Evolutionary conservation across 768 basidiomycete species (phyloP), one percentile per base, ranked within the genome.

Genomic region (Mycena rosella): DNA sequence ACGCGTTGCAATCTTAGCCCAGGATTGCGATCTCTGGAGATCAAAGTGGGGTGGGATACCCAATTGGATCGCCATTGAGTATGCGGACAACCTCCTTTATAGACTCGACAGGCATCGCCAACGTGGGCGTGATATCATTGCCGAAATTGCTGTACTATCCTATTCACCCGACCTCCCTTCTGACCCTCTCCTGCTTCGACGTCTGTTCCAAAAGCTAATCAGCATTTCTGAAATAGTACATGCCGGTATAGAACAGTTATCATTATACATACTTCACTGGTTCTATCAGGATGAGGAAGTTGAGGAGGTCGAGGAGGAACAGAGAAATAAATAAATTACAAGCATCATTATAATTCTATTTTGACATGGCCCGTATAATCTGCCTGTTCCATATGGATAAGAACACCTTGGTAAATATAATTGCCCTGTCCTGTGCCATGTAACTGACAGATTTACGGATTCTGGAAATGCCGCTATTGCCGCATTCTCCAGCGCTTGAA

Each of bases 371-470:
- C 49, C 26, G 15, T 18, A 62, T 44, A 13, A 38, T 29, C 51
- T 62, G 62, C 42, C 62, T 24, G 32, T 65, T 65, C 71, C 69
- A 73, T 3, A 68, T 60, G 11, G 64, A 69, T 0, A 74, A 5
- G 40, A 74, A 78, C 5, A 74, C 72, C 54, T 71, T 76, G 0
- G 72, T 73, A 38, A 74, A 78, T 13, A 69, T 11, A 11, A 78
- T 74, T 1, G 74, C 72, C 14, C 70, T 63, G 0, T 60, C 58
- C 44, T 78, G 74, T 10, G 69, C 65, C 76, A 77, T 77, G 38
- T 75, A 76, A 51, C 76, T 76, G 11, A 77, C 74, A n/a, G 70
- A 68, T 40, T 77, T 77, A 7, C 74, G 69, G 20, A 78, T 75
- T 9, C 69, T 54, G 34, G 26, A 34, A 20, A 71, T 69, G 57